Evolutionary conservation across 2,329 filamentous ascomycete genomes (phyloP).

Genomic region (Neonectria hederae): DNA sequence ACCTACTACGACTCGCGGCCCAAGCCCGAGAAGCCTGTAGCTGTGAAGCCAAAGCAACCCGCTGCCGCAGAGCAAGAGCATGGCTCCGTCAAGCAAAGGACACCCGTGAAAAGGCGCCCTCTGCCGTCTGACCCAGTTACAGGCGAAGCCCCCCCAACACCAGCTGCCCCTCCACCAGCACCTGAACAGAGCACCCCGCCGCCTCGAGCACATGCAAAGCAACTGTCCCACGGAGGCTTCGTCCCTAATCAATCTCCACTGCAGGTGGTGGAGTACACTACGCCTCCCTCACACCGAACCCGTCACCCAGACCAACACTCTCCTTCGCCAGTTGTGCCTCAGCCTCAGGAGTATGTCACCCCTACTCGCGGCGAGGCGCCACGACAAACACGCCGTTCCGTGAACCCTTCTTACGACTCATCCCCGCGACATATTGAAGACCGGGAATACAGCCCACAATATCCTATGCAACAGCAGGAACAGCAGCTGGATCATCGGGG

Average conservation of each 20-base stretch:
- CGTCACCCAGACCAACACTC: slow-evolving; percentile 51
- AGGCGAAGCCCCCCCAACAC: slow-evolving; percentile 50
- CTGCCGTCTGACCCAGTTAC: slow-evolving; percentile 81
- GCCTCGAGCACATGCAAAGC: slow-evolving; percentile 55
- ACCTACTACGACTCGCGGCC: slow-evolving; percentile 94
- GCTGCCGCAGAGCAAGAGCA: slow-evolving; percentile 49
- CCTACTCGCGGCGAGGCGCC: slow-evolving; percentile 35
- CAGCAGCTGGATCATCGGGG: slow-evolving; percentile 49
- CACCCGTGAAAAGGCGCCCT: slow-evolving; percentile 82
- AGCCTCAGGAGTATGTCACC: slow-evolving; percentile 34
- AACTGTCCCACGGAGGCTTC: slow-evolving; percentile 49
- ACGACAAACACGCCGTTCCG: slow-evolving; percentile 46
- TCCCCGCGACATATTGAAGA: slow-evolving; percentile 50
- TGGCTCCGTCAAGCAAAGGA: slow-evolving; percentile 58
- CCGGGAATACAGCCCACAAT: slow-evolving; percentile 48
- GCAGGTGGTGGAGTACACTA: slow-evolving; percentile 62
- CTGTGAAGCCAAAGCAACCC: slow-evolving; percentile 60
- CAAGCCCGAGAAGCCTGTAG: slow-evolving; percentile 74
- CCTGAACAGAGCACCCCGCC: slow-evolving; percentile 59
- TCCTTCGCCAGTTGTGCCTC: slow-evolving; percentile 40
- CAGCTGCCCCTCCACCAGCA: slow-evolving; percentile 43
- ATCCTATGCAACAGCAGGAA: slow-evolving; percentile 46
- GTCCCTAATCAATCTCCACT: slow-evolving; percentile 63
- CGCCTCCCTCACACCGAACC: slow-evolving; percentile 49
- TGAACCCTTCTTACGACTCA: slow-evolving; percentile 50